Evolutionary conservation across 2,329 filamentous ascomycete genomes (phyloP).

Genomic region (Whalleya microplaca): DNA sequence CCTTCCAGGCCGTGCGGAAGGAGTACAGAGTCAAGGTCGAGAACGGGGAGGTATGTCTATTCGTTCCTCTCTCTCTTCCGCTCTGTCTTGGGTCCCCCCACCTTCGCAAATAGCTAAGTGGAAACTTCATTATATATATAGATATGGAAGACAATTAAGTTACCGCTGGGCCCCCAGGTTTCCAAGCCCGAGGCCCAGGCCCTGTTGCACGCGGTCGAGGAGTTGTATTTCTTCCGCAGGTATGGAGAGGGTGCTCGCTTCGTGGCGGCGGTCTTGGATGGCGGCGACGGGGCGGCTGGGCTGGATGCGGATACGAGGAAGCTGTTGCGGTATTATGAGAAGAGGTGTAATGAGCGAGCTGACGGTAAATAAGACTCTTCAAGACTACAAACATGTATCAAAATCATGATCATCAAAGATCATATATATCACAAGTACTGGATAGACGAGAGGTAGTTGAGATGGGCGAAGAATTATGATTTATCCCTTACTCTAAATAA

Average conservation of each 20-base stretch:
- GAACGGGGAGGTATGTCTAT: slow-evolving; percentile 54
- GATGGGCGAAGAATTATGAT: slow-evolving; percentile 12
- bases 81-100: too few relatives aligned
- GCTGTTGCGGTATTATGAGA: slow-evolving; percentile 47
- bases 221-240: slow-evolving; percentile 58
- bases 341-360: slow-evolving; percentile 43
- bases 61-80: background rate
- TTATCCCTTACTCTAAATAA: slow-evolving; percentile 9
- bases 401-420: too few relatives aligned
- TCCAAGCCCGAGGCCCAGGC: slow-evolving; percentile 54
- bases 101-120: background rate
- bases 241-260: slow-evolving; percentile 52
- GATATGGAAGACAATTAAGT: slow-evolving; percentile 47
- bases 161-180: slow-evolving; percentile 44
- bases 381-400: too few relatives aligned
- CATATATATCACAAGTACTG: too few relatives aligned
- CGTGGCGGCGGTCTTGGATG: slow-evolving; percentile 40
- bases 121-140: slow-evolving; percentile 29
- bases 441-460: too few relatives aligned
- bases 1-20: slow-evolving; percentile 50
- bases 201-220: slow-evolving; percentile 59
- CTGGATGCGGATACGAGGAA: slow-evolving; percentile 50
- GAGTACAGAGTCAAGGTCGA: slow-evolving; percentile 54
- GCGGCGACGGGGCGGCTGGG: slow-evolving; percentile 28
- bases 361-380: slow-evolving; percentile 3